phyloP scores from a whole-genome alignment of 2,329 filamentous ascomycete genomes.

The Fusarium sp. region DNA sequence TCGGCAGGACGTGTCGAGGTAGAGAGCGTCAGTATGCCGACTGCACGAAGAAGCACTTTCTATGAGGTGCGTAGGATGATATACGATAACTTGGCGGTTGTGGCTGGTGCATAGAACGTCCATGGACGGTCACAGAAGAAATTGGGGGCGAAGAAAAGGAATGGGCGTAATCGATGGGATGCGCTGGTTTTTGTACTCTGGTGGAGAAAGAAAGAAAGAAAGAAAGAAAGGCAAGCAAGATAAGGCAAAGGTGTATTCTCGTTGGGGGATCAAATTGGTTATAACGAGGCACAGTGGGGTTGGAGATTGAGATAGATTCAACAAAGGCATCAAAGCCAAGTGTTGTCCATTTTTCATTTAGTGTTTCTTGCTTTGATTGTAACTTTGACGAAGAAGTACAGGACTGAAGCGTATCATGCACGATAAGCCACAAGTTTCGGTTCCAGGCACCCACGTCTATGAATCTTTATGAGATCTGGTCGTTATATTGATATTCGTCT shows the following conservation, averaged over 20 bases:
- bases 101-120: constrained; percentile 70
- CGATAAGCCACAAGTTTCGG: neutral
- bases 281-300: neutral
- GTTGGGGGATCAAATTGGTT: constrained; percentile 13
- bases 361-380: neutral
- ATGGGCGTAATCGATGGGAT: constrained; percentile 25
- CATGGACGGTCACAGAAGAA: neutral
- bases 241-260: constrained; percentile 21
- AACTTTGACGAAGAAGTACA: neutral
- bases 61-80: constrained; percentile 90
- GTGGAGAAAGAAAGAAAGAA: neutral
- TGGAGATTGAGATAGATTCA: constrained; percentile 14
- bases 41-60: constrained; percentile 70
- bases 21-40: constrained; percentile 72
- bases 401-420: neutral
- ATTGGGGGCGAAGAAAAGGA: neutral
- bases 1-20: constrained; percentile 88
- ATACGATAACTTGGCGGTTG: constrained; percentile 92
- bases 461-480: neutral
- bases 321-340: neutral
- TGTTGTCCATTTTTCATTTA: neutral
- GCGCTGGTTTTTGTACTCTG: constrained; percentile 12
- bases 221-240: neutral
- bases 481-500: neutral
- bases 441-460: neutral